Percentiles rank a stretch among this genome's conserved stretches.
These are phyloP conservation scores for Aspergillus cavernicola DNA, from an alignment of 495 filamentous ascomycete species.

Conservation along the genomic window DNA sequence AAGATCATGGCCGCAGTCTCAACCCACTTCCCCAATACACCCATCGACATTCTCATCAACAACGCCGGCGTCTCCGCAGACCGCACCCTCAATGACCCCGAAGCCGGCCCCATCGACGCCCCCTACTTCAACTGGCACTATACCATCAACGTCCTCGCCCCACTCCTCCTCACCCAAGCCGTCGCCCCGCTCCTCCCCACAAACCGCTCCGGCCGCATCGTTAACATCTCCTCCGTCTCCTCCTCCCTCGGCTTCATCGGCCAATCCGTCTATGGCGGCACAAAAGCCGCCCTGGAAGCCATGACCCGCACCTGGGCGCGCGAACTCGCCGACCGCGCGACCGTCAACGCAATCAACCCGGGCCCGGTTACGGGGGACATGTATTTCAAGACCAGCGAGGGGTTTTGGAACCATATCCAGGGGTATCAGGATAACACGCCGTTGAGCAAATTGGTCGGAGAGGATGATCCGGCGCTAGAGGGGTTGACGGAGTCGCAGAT, in stretches of 20 bases:
- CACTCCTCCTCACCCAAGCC: constrained; percentile 74
- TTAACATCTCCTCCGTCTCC: constrained; percentile 73
- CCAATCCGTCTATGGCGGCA: constrained; percentile 81
- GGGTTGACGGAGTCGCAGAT: constrained; percentile 58
- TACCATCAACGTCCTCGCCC: constrained; percentile 79
- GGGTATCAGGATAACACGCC: constrained; percentile 68
- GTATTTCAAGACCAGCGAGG: constrained; percentile 52
- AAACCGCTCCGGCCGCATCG: constrained; percentile 72
- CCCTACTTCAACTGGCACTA: constrained; percentile 70
- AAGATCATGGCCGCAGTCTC: constrained; percentile 38
- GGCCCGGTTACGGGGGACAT: constrained; percentile 83
- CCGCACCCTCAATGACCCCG: constrained; percentile 54
- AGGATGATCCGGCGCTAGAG: constrained; percentile 34
- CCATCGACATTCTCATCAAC: constrained; percentile 84
- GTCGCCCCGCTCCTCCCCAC: constrained; percentile 64
- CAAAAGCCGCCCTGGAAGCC: constrained; percentile 84
- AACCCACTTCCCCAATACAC: constrained; percentile 46
- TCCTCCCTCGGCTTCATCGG: constrained; percentile 63
- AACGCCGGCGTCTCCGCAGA: constrained; percentile 73
- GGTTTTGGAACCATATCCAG: constrained; percentile 53
- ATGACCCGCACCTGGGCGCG: constrained; percentile 89
- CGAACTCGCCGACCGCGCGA: constrained; percentile 72
- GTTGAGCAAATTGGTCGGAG: constrained; percentile 43
- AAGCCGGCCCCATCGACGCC: constrained; percentile 37
- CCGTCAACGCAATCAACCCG: constrained; percentile 86